These are phyloP conservation scores for Calonectria hongkongensis DNA, from an alignment of 2,329 filamentous ascomycete genomes.

Conservation along the genomic window DNA sequence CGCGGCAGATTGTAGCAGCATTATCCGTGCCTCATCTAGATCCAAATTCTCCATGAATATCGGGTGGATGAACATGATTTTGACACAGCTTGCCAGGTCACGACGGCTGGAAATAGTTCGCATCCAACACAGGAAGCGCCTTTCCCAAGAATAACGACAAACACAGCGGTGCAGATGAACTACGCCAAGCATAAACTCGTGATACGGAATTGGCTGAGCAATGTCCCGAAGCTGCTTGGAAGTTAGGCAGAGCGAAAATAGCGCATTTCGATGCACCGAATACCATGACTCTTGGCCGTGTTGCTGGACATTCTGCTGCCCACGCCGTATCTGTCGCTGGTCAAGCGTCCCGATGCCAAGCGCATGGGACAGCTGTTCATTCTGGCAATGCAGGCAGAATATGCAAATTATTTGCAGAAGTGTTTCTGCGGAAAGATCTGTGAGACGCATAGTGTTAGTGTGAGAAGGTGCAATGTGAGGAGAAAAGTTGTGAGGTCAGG, in stretches of 20 bases:
- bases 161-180: constrained; percentile 6
- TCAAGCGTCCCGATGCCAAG: constrained; percentile 27
- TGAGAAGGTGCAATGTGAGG: too few species aligned
- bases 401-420: background rate
- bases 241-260: constrained; percentile 24
- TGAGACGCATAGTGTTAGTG: background rate
- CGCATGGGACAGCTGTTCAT: background rate
- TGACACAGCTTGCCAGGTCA: constrained; percentile 22
- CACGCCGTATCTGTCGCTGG: too few species aligned
- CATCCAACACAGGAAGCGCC: constrained; percentile 30
- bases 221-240: constrained; percentile 15
- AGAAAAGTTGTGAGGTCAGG: too few species aligned
- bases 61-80: constrained; percentile 8
- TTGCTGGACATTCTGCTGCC: background rate
- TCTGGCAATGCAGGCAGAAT: constrained; percentile 30
- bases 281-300: constrained; percentile 15
- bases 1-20: background rate
- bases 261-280: background rate
- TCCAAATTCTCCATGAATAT: background rate
- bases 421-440: constrained; percentile 3
- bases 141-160: background rate
- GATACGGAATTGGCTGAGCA: constrained; percentile 19
- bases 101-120: constrained; percentile 15
- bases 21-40: background rate
- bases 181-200: constrained; percentile 39